Evolutionary conservation across 805 yeast species (phyloP).

Genomic region (Wickerhamiella azyma): DNA sequence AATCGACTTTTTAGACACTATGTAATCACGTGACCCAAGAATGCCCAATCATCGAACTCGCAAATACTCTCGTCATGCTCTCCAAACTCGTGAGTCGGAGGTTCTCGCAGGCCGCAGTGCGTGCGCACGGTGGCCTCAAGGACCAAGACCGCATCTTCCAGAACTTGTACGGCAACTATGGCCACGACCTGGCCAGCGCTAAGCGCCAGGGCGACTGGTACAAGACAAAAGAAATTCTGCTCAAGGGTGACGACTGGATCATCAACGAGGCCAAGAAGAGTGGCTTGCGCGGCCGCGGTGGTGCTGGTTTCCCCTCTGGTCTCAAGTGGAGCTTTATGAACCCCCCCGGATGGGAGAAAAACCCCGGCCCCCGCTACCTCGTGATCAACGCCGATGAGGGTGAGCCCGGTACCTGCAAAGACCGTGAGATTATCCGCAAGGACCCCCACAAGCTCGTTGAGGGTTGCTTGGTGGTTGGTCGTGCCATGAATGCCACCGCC

Average conservation of each 20-base stretch:
- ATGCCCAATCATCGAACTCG: conserved; percentile 1
- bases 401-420: conserved; percentile 90
- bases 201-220: conserved; percentile 82
- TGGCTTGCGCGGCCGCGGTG: conserved; percentile 84
- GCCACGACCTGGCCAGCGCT: conserved; percentile 60
- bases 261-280: conserved; percentile 75
- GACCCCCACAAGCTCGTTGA: conserved; percentile 87
- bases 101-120: conserved; percentile 2
- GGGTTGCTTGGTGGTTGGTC: conserved; percentile 80
- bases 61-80: conserved; percentile 8
- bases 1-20: too few relatives aligned
- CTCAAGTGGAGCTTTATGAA: conserved; percentile 89
- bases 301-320: conserved; percentile 89
- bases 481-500: conserved; percentile 88
- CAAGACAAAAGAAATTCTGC: conserved; percentile 72
- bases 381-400: conserved; percentile 92
- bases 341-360: conserved; percentile 92
- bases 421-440: conserved; percentile 78
- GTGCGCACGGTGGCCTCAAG: conserved; percentile 51
- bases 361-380: conserved; percentile 74
- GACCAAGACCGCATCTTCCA: conserved; percentile 83
- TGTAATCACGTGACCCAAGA: not conserved
- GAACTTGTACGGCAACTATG: conserved; percentile 63
- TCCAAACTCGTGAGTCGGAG: conserved; percentile 4
- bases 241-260: conserved; percentile 82